Percentiles rank a stretch among this genome's conserved stretches.
Conservation (phyloP, 768 basidiomycete species). For the Tricholoma matsutake region DNA sequence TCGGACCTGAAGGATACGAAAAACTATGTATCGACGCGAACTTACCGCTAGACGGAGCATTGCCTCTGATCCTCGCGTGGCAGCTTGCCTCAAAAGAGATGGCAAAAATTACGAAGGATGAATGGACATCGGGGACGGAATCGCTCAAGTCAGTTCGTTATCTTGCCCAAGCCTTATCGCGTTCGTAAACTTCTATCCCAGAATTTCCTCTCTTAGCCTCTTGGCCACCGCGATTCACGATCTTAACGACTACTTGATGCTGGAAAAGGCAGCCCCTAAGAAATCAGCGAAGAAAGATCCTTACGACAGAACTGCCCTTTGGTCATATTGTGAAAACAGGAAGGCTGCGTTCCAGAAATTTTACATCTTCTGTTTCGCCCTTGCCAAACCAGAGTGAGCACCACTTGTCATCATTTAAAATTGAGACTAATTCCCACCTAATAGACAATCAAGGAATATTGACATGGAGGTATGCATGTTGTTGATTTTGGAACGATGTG, state of each 20-base stretch:
- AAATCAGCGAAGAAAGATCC: constrained; percentile 40
- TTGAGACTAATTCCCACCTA: not conserved
- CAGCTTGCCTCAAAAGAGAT: constrained; percentile 68
- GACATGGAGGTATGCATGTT: constrained; percentile 66
- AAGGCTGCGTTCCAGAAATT: constrained; percentile 58
- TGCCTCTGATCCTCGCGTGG: constrained; percentile 76
- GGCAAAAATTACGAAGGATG: constrained; percentile 64
- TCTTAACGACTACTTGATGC: constrained; percentile 60
- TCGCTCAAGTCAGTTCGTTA: constrained; percentile 32
- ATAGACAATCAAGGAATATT: constrained; percentile 68
- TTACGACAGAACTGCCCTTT: constrained; percentile 56
- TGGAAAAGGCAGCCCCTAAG: constrained; percentile 41
- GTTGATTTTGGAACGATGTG: not conserved
- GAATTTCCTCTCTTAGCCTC: constrained; percentile 42
- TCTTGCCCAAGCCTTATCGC: not conserved
- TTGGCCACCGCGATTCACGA: constrained; percentile 54
- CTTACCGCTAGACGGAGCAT: constrained; percentile 70
- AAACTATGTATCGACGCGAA: constrained; percentile 64
- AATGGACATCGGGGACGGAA: constrained; percentile 63
- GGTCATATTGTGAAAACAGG: constrained; percentile 44
- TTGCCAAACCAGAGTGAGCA: constrained; percentile 72
- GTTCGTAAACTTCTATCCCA: constrained; percentile 13
- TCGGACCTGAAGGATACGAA: constrained; percentile 74
- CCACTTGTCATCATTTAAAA: not conserved
- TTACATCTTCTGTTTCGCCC: constrained; percentile 67